Conservation (phyloP, 495 filamentous ascomycete species). For the Friedmanniomyces endolithicus region DNA sequence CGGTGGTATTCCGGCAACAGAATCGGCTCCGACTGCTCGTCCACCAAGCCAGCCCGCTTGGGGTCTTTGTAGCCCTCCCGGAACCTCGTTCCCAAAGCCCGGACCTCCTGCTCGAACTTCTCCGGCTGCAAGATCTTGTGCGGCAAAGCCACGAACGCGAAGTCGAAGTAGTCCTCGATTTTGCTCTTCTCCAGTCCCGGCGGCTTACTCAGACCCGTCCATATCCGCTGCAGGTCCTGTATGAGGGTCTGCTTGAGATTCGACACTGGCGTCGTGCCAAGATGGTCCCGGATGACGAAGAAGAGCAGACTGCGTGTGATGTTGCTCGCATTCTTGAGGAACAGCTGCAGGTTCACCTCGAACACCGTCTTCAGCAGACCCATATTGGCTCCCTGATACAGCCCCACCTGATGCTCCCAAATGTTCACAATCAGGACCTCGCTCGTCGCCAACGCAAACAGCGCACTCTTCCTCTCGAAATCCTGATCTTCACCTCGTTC, state of each 20-base stretch:
- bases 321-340: constrained; percentile 85
- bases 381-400: constrained; percentile 99
- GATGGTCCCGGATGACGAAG: constrained; percentile 95
- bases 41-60: constrained; percentile 37
- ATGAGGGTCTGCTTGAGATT: constrained; percentile 82
- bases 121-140: constrained; percentile 95
- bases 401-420: constrained; percentile 96
- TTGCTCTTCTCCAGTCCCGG: constrained; percentile 72
- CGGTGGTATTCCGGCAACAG: constrained; percentile 92
- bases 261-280: constrained; percentile 76
- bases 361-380: constrained; percentile 95
- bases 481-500: constrained; percentile 97
- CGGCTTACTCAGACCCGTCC: constrained; percentile 84
- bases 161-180: constrained; percentile 96
- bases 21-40: constrained; percentile 61
- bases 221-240: constrained; percentile 81
- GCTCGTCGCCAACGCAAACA: constrained; percentile 93
- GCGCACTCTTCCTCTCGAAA: constrained; percentile 93
- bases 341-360: constrained; percentile 93
- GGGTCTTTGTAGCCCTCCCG: constrained; percentile 59
- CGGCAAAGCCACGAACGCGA: constrained; percentile 87
- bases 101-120: constrained; percentile 71
- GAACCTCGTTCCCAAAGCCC: constrained; percentile 70
- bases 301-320: constrained; percentile 87
- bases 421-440: constrained; percentile 98